Percentiles rank a stretch among this genome's conserved stretches.
phyloP scores from a whole-genome alignment of 345 rosid genomes.

The Pugionium dolabratum region DNA sequence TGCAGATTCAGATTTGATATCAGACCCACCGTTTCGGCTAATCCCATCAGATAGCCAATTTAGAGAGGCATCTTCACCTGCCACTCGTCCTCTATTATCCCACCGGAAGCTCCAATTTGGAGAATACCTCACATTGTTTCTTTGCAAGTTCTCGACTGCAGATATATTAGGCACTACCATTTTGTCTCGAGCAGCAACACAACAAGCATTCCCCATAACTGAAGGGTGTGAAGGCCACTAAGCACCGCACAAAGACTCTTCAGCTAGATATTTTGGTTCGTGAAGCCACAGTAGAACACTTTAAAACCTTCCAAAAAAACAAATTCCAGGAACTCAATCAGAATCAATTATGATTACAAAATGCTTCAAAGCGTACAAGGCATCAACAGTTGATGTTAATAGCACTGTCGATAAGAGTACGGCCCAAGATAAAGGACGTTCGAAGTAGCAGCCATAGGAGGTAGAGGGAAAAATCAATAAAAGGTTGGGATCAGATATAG shows the following conservation, averaged over 20 bases:
- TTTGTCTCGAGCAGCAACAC: slow-evolving; percentile 90
- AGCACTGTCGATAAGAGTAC: background rate
- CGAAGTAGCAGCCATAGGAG: slow-evolving; percentile 3
- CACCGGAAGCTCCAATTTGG: slow-evolving; percentile 93
- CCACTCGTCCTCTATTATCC: slow-evolving; percentile 92
- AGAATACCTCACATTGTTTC: slow-evolving; percentile 72
- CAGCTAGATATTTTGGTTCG: background rate
- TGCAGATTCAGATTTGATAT: slow-evolving; percentile 58
- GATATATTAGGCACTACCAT: slow-evolving; percentile 56
- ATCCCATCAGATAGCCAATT: slow-evolving; percentile 72
- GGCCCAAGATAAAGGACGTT: background rate
- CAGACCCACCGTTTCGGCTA: slow-evolving; percentile 53
- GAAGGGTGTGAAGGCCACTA: slow-evolving; percentile 6
- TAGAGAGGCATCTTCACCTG: slow-evolving; percentile 76
- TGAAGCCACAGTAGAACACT: slow-evolving; percentile 20
- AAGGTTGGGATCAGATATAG: slow-evolving; percentile 9
- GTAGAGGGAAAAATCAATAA: background rate
- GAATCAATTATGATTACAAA: slow-evolving; percentile 8
- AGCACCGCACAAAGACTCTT: slow-evolving; percentile 10
- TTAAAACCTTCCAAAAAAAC: slow-evolving; percentile 12
- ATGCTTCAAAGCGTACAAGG: background rate
- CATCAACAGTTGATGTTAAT: background rate
- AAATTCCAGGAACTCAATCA: slow-evolving; percentile 1
- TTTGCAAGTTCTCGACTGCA: slow-evolving; percentile 56
- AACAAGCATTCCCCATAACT: slow-evolving; percentile 91